These are phyloP conservation scores for Eragrostis tef DNA, from an alignment of 202 grass and related monocot species.

Conservation along the genomic window DNA sequence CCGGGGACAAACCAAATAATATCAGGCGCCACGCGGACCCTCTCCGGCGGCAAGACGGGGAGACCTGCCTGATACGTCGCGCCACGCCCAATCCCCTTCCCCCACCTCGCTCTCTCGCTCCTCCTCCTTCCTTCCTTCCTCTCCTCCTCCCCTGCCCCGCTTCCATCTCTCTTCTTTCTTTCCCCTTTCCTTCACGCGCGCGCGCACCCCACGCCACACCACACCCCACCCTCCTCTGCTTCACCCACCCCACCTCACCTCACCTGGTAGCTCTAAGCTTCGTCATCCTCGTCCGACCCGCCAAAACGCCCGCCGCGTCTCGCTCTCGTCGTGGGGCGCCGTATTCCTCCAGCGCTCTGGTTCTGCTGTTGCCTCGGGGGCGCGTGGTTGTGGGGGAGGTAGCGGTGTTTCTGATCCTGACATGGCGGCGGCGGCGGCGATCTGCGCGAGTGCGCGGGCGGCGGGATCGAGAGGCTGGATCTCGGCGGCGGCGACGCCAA, in stretches of 20 bases:
- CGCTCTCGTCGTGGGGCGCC: neutral
- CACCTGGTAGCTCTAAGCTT: neutral
- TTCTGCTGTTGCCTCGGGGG: neutral
- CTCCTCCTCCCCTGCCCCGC: too few species aligned
- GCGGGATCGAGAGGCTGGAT: conserved; percentile 51
- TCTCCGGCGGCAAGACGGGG: conserved; percentile 29
- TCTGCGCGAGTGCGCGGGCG: conserved; percentile 45
- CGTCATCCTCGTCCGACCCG: neutral
- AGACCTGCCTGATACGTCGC: conserved; percentile 59
- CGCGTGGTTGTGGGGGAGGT: neutral
- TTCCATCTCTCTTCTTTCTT: too few species aligned
- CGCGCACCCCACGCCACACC: neutral
- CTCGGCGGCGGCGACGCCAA: conserved; percentile 31
- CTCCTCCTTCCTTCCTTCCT: neutral
- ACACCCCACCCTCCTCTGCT: neutral
- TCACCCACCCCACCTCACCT: conserved; percentile 24
- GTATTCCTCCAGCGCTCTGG: neutral
- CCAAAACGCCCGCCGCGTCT: neutral
- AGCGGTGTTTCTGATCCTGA: neutral
- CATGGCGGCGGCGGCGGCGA: conserved; percentile 33
- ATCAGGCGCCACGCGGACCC: conserved; percentile 52
- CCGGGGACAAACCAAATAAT: conserved; percentile 33
- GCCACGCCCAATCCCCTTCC: conserved; percentile 36
- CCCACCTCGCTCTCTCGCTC: conserved; percentile 34
- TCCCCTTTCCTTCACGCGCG: neutral